Percentiles rank a stretch among this genome's conserved stretches.
phyloP scores from a whole-genome alignment of 2,329 filamentous ascomycete species.

The Fonsecaea erecta region DNA sequence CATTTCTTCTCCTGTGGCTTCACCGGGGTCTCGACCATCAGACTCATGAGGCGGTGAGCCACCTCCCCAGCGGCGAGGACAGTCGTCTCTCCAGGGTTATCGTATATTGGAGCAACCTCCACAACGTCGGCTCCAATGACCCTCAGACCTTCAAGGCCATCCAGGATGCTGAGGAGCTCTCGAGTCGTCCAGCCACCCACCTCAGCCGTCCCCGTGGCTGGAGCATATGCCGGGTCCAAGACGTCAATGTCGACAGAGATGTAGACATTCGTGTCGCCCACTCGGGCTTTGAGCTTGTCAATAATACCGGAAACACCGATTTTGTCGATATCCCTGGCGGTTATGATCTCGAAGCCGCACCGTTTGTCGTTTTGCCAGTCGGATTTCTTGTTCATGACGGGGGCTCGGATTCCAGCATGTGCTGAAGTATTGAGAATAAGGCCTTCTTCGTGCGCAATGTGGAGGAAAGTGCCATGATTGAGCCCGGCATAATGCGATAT shows the following conservation, averaged over 20 bases:
- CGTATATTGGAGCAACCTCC: slow-evolving; percentile 62
- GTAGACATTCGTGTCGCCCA: slow-evolving; percentile 56
- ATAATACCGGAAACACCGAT: slow-evolving; percentile 56
- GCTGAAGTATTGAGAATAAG: slow-evolving; percentile 60
- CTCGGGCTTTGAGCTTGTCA: slow-evolving; percentile 53
- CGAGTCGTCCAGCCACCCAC: slow-evolving; percentile 61
- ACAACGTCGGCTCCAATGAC: slow-evolving; percentile 61
- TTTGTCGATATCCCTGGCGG: slow-evolving; percentile 58
- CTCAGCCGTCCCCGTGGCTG: slow-evolving; percentile 60
- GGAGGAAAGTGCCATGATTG: slow-evolving; percentile 62
- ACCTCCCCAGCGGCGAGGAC: slow-evolving; percentile 61
- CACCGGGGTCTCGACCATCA: slow-evolving; percentile 39
- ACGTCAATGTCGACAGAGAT: slow-evolving; percentile 64
- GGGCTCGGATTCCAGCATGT: slow-evolving; percentile 62
- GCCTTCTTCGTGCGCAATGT: slow-evolving; percentile 63
- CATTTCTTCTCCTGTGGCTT: slow-evolving; percentile 21
- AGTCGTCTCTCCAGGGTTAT: slow-evolving; percentile 59
- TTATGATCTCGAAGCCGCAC: slow-evolving; percentile 61
- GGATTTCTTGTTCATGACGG: slow-evolving; percentile 54
- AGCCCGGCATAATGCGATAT: slow-evolving; percentile 59
- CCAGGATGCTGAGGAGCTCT: slow-evolving; percentile 59
- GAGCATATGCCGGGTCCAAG: slow-evolving; percentile 60
- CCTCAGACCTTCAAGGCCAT: slow-evolving; percentile 56
- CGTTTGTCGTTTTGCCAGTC: slow-evolving; percentile 59
- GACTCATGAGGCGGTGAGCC: slow-evolving; percentile 51